These are phyloP conservation scores for Starmerella etchellsii DNA, from an alignment of 805 yeast species.

Conservation along the genomic window DNA sequence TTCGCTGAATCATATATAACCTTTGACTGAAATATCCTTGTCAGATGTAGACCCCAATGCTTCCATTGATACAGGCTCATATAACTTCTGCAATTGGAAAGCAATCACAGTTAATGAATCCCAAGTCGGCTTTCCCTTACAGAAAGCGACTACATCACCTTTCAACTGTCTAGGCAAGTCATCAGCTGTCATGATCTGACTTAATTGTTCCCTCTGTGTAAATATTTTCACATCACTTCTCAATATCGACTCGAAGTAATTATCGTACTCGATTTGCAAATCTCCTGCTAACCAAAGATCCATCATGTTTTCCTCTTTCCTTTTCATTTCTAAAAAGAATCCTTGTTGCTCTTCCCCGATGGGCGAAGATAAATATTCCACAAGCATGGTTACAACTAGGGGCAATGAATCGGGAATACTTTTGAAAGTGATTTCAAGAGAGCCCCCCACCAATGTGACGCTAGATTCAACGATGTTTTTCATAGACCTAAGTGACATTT, in stretches of 20 bases:
- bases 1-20: no score
- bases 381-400: background rate
- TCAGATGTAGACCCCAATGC: no score
- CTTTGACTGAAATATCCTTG: no score
- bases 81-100: no score
- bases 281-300: background rate
- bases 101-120: no score
- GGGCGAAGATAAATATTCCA: background rate
- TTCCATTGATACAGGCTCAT: no score
- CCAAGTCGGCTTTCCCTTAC: no score
- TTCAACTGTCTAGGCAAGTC: no score
- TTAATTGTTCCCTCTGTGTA: no score
- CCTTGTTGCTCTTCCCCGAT: background rate
- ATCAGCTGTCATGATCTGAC: no score
- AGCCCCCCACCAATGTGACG: background rate
- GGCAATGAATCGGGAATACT: background rate
- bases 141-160: background rate
- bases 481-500: background rate
- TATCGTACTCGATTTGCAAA: background rate
- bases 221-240: no score
- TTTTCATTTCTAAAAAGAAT: background rate
- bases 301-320: background rate
- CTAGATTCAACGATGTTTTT: background rate
- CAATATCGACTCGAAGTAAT: no score
- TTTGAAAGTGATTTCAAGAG: background rate